Percentiles rank a stretch among this genome's conserved stretches.
Conservation (phyloP, 2,329 filamentous ascomycete genomes). For the Basipetospora sp. region DNA sequence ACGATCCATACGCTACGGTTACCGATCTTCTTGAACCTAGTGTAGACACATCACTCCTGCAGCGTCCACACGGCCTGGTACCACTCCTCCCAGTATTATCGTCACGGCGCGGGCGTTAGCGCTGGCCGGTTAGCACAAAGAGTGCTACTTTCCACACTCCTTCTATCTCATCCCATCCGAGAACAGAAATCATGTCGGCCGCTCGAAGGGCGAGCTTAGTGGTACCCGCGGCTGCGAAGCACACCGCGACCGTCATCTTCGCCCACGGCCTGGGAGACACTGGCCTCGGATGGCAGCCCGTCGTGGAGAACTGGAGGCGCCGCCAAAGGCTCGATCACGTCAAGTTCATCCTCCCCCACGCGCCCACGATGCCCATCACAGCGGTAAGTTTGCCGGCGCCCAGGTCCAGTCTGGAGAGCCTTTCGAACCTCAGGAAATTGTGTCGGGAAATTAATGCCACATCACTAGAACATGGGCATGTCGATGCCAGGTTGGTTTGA, state of each 20-base stretch:
- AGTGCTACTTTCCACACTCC: too few relatives aligned
- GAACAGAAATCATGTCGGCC: slow-evolving; percentile 4
- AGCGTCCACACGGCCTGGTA: too few relatives aligned
- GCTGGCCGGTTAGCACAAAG: too few relatives aligned
- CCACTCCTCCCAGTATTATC: too few relatives aligned
- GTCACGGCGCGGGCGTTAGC: too few relatives aligned
- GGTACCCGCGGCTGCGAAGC: slow-evolving; percentile 63
- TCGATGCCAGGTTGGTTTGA: slow-evolving; percentile 82
- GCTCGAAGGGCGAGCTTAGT: slow-evolving; percentile 31
- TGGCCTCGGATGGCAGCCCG: slow-evolving; percentile 61
- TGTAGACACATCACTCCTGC: too few relatives aligned
- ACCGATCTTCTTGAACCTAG: too few relatives aligned
- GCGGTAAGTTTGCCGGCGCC: slow-evolving; percentile 35
- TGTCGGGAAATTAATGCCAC: not conserved
- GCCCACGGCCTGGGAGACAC: slow-evolving; percentile 82
- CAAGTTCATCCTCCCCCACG: slow-evolving; percentile 87
- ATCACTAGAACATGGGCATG: slow-evolving; percentile 53
- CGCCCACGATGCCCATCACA: slow-evolving; percentile 75
- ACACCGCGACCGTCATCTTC: slow-evolving; percentile 92
- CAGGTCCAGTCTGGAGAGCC: not conserved
- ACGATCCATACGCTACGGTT: too few relatives aligned
- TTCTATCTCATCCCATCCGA: too few relatives aligned
- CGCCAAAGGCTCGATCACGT: slow-evolving; percentile 72
- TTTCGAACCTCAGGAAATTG: too few relatives aligned
- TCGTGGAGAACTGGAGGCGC: slow-evolving; percentile 76